Percentiles rank a stretch among this genome's conserved stretches.
These are phyloP conservation scores for Candida nitratophila DNA, from an alignment of 805 yeast genomes.

Conservation along the genomic window DNA sequence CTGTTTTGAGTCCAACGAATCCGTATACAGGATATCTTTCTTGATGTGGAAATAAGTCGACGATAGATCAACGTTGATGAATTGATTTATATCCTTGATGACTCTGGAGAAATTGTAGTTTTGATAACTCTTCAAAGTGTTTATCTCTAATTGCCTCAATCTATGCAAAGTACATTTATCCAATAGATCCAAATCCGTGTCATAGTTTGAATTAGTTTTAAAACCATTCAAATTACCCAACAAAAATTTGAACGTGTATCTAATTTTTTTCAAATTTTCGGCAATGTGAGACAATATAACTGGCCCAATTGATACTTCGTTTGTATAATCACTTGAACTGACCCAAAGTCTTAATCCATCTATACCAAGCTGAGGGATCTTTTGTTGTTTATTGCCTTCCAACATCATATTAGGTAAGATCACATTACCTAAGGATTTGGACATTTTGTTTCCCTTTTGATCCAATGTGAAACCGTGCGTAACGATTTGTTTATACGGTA, in stretches of 20 bases:
- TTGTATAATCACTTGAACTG: slow-evolving; percentile 80
- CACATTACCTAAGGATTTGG: slow-evolving; percentile 84
- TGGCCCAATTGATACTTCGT: slow-evolving; percentile 71
- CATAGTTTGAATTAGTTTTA: slow-evolving; percentile 20
- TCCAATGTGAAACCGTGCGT: slow-evolving; percentile 95
- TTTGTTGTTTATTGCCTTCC: slow-evolving; percentile 43
- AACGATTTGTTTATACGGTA: slow-evolving; percentile 67
- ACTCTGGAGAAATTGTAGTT: slow-evolving; percentile 63
- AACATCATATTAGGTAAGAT: slow-evolving; percentile 64
- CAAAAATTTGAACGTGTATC: slow-evolving; percentile 74
- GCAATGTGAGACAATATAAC: slow-evolving; percentile 68
- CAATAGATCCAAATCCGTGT: slow-evolving; percentile 31
- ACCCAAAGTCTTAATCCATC: slow-evolving; percentile 91
- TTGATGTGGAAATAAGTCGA: slow-evolving; percentile 80
- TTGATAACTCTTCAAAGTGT: slow-evolving; percentile 39
- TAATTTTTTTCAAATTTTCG: slow-evolving; percentile 71
- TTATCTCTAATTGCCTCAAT: slow-evolving; percentile 38
- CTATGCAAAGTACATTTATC: slow-evolving; percentile 62
- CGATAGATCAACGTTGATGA: slow-evolving; percentile 70
- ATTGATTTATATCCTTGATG: slow-evolving; percentile 58
- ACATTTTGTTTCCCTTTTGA: slow-evolving; percentile 83
- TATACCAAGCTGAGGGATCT: slow-evolving; percentile 65
- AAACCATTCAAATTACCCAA: slow-evolving; percentile 62
- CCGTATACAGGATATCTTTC: slow-evolving; percentile 83
- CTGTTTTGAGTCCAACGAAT: slow-evolving; percentile 34